phyloP scores from a whole-genome alignment of 1,284 basidiomycete species.

The Lentinula novae-zelandiae region DNA sequence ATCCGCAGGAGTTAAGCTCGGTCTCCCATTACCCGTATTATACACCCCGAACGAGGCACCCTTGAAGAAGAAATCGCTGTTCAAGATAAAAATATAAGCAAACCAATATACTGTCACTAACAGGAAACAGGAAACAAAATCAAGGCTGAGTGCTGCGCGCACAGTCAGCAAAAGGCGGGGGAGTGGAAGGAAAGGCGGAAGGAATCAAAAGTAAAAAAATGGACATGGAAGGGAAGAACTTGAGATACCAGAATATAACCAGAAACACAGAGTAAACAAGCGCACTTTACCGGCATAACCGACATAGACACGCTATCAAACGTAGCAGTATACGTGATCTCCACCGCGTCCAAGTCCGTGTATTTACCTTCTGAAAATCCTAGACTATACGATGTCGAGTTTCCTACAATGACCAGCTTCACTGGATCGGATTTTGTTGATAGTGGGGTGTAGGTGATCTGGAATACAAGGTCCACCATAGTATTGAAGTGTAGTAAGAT shows the following conservation, averaged over 20 bases:
- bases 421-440: constrained; percentile 23
- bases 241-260: no score
- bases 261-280: not conserved
- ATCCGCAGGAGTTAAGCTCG: constrained; percentile 29
- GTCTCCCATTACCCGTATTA: constrained; percentile 34
- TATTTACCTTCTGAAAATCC: constrained; percentile 27
- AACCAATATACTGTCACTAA: no score
- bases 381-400: constrained; percentile 25
- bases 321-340: constrained; percentile 6
- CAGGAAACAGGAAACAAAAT: no score
- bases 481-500: no score
- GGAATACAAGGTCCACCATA: not conserved
- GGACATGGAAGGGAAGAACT: no score
- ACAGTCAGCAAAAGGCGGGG: no score
- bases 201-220: no score
- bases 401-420: constrained; percentile 26
- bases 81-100: not conserved
- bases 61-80: constrained; percentile 34
- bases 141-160: no score
- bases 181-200: no score
- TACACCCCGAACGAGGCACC: constrained; percentile 33
- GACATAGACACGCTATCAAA: constrained; percentile 23
- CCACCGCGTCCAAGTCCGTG: not conserved
- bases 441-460: constrained; percentile 25
- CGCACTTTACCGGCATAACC: constrained; percentile 29